Evolutionary conservation across 2,329 filamentous ascomycete species (phyloP).

Genomic region (Chrysoporthe puriensis): DNA sequence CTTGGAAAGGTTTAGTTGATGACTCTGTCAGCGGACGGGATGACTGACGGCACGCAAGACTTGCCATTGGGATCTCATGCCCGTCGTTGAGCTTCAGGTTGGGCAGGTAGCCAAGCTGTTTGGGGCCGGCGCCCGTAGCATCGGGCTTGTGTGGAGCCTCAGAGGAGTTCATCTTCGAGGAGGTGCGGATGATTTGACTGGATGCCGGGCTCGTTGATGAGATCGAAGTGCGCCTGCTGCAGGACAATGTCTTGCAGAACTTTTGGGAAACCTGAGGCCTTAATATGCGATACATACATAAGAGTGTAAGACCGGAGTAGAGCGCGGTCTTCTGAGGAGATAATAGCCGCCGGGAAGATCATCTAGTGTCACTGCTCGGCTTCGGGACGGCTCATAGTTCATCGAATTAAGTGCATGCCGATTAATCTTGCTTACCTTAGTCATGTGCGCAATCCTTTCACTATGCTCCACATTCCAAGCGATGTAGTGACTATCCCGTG

Average conservation of each 20-base stretch:
- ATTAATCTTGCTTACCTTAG: too few relatives aligned
- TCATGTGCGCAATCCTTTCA: too few relatives aligned
- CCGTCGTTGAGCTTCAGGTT: slow-evolving; percentile 74
- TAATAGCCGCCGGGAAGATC: too few relatives aligned
- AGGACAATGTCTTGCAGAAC: neutral
- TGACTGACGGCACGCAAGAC: slow-evolving; percentile 26
- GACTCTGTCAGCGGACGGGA: neutral
- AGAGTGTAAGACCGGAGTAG: neutral
- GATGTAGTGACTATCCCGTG: too few relatives aligned
- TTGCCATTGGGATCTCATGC: slow-evolving; percentile 70
- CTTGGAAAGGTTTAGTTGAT: slow-evolving; percentile 40
- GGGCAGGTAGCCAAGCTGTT: slow-evolving; percentile 52
- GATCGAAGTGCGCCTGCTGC: neutral
- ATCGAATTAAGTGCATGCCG: too few relatives aligned
- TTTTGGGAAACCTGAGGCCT: neutral
- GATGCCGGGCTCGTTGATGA: neutral
- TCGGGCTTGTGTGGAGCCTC: slow-evolving; percentile 44
- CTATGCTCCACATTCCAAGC: too few relatives aligned
- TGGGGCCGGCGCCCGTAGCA: slow-evolving; percentile 44
- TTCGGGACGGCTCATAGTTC: too few relatives aligned
- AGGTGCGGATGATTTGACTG: neutral
- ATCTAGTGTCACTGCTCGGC: too few relatives aligned
- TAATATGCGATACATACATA: neutral
- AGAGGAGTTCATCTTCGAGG: slow-evolving; percentile 47
- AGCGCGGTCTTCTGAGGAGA: too few relatives aligned